phyloP scores from a whole-genome alignment of 768 basidiomycete species.

The Filobasidium floriforme region DNA sequence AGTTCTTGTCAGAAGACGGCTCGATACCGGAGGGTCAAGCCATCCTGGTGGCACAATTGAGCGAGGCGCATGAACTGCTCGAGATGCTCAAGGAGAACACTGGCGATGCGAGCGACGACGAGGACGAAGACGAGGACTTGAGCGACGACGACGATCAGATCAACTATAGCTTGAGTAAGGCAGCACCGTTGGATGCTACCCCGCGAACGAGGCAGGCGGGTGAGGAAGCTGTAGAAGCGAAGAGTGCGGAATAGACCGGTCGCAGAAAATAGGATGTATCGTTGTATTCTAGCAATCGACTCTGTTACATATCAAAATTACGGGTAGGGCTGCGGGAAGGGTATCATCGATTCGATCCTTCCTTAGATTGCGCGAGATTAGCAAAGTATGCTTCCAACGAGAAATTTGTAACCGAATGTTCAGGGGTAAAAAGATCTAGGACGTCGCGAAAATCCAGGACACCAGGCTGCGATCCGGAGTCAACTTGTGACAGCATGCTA shows the following conservation, averaged over 20 bases:
- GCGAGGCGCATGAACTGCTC: constrained; percentile 89
- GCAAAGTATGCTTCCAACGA: too few species aligned
- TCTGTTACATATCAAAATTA: too few species aligned
- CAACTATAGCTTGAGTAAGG: constrained; percentile 7
- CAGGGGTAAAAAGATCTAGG: too few species aligned
- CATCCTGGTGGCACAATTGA: constrained; percentile 88
- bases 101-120: constrained; percentile 60
- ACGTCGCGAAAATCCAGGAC: too few species aligned
- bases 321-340: too few species aligned
- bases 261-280: too few species aligned
- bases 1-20: constrained; percentile 81
- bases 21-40: constrained; percentile 91
- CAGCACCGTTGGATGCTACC: constrained; percentile 1
- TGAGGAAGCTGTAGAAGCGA: background rate
- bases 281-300: too few species aligned
- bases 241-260: background rate
- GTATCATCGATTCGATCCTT: too few species aligned
- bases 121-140: constrained; percentile 9
- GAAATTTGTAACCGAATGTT: too few species aligned
- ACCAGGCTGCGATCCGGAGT: too few species aligned
- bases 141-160: constrained; percentile 15
- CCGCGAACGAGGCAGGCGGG: constrained; percentile 1
- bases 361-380: too few species aligned
- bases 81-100: constrained; percentile 88
- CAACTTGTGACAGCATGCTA: too few species aligned